These are phyloP conservation scores for Penicillium sp. DNA, from an alignment of 2,329 filamentous ascomycete species.

Conservation along the genomic window DNA sequence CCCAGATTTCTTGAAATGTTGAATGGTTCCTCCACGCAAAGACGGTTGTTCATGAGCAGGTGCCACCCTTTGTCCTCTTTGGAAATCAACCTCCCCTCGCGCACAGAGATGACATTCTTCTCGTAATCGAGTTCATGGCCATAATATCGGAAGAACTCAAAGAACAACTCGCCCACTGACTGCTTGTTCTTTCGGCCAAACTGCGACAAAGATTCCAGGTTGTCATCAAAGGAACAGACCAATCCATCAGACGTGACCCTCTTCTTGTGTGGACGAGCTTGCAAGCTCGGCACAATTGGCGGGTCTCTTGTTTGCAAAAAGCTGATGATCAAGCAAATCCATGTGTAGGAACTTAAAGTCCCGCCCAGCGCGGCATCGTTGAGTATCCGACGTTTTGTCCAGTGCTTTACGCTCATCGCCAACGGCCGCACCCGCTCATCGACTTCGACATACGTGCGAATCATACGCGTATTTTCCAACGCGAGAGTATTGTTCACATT, in stretches of 20 bases:
- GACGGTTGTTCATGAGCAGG: conserved; percentile 67
- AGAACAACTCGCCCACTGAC: conserved; percentile 76
- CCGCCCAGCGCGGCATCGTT: conserved; percentile 97
- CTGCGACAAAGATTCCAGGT: conserved; percentile 65
- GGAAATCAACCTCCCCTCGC: conserved; percentile 68
- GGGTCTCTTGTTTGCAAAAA: conserved; percentile 85
- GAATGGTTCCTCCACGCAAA: conserved; percentile 97
- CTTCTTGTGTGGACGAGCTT: conserved; percentile 63
- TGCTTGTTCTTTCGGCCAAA: conserved; percentile 78
- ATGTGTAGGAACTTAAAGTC: conserved; percentile 95
- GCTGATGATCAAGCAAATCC: conserved; percentile 97
- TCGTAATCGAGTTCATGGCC: conserved; percentile 90
- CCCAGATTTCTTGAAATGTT: conserved; percentile 83
- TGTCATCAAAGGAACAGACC: conserved; percentile 76
- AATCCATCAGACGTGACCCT: conserved; percentile 58
- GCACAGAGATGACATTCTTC: conserved; percentile 74
- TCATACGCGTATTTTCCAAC: conserved; percentile 95
- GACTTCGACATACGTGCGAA: conserved; percentile 90
- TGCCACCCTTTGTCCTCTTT: conserved; percentile 89
- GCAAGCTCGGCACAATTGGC: conserved; percentile 77
- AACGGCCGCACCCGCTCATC: conserved; percentile 85
- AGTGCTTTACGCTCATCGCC: conserved; percentile 96
- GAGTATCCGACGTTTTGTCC: conserved; percentile 85
- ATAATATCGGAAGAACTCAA: conserved; percentile 92
- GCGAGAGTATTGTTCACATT: conserved; percentile 97